Conservation (phyloP, 2,329 filamentous ascomycete genomes). For the Emergomyces orientalis region DNA sequence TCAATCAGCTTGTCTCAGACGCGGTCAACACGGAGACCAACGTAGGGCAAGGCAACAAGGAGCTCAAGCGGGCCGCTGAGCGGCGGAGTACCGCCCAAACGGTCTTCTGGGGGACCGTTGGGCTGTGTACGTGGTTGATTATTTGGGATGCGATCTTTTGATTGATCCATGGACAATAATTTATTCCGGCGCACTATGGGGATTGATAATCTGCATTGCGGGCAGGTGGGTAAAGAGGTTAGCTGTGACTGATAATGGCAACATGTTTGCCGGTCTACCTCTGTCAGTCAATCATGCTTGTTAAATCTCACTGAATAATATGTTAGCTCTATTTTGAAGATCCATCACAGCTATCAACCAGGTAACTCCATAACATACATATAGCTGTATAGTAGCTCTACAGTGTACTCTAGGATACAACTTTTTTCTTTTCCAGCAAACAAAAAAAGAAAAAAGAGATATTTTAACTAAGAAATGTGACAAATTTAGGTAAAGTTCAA, state of each 20-base stretch:
- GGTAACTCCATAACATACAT: too few relatives aligned
- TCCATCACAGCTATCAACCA: too few relatives aligned
- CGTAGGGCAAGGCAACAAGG: slow-evolving; percentile 77
- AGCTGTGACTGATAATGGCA: not conserved
- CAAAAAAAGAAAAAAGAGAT: too few relatives aligned
- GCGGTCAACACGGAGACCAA: slow-evolving; percentile 75
- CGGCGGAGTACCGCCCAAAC: slow-evolving; percentile 63
- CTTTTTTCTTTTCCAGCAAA: too few relatives aligned
- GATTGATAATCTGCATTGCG: not conserved
- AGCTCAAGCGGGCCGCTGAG: slow-evolving; percentile 74
- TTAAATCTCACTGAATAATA: too few relatives aligned
- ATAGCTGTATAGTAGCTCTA: too few relatives aligned
- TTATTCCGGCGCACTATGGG: not conserved
- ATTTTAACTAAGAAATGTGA: too few relatives aligned
- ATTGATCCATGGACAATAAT: not conserved
- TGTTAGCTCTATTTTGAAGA: too few relatives aligned
- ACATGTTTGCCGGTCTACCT: not conserved
- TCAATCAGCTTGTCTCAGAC: slow-evolving; percentile 79
- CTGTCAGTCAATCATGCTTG: not conserved
- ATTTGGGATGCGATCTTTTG: slow-evolving; percentile 65
- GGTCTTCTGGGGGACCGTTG: slow-evolving; percentile 71
- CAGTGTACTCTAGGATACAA: too few relatives aligned
- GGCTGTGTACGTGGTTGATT: slow-evolving; percentile 63
- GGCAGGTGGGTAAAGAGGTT: too few relatives aligned
- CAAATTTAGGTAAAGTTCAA: too few relatives aligned